These are phyloP conservation scores for Oryza meridionalis DNA, from an alignment of 176 grass and related monocot genomes.

Conservation along the genomic window DNA sequence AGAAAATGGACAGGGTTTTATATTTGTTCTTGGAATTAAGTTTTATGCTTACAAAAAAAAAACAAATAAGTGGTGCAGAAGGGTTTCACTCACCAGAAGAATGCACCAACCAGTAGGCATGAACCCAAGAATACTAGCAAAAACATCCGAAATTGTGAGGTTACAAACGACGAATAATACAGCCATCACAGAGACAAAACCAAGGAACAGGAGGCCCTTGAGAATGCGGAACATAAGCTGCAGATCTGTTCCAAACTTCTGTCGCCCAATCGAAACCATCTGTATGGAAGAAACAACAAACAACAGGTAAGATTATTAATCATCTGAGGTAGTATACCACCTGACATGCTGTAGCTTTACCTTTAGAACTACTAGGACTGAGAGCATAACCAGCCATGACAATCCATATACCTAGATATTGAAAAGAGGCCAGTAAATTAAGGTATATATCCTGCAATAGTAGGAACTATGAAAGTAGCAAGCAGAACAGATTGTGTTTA, in stretches of 20 bases:
- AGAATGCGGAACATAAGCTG: slow-evolving; percentile 97
- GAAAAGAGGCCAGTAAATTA: slow-evolving; percentile 19
- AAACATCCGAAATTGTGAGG: slow-evolving; percentile 80
- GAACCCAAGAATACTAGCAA: slow-evolving; percentile 76
- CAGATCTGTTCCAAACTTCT: slow-evolving; percentile 54
- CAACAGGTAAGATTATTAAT: slow-evolving; percentile 20
- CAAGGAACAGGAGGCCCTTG: slow-evolving; percentile 91
- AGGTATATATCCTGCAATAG: not conserved
- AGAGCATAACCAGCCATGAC: slow-evolving; percentile 95
- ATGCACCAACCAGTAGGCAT: slow-evolving; percentile 92
- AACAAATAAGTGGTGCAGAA: slow-evolving; percentile 7
- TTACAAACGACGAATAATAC: slow-evolving; percentile 70
- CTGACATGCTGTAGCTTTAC: slow-evolving; percentile 43
- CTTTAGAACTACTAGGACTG: slow-evolving; percentile 86
- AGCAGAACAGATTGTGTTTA: slow-evolving; percentile 14
- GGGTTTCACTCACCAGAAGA: slow-evolving; percentile 78
- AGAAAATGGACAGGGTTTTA: not conserved
- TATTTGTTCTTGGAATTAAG: not conserved
- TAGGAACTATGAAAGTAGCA: slow-evolving; percentile 29
- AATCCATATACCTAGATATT: slow-evolving; percentile 78
- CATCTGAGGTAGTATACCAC: not conserved
- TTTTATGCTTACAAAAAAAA: not conserved
- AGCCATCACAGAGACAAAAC: slow-evolving; percentile 76
- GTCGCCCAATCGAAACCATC: slow-evolving; percentile 87
- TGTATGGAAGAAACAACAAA: slow-evolving; percentile 41